Percentiles rank a stretch among this genome's conserved stretches.
Conservation (phyloP, 1,284 basidiomycete genomes). For the Thelephora terrestris region DNA sequence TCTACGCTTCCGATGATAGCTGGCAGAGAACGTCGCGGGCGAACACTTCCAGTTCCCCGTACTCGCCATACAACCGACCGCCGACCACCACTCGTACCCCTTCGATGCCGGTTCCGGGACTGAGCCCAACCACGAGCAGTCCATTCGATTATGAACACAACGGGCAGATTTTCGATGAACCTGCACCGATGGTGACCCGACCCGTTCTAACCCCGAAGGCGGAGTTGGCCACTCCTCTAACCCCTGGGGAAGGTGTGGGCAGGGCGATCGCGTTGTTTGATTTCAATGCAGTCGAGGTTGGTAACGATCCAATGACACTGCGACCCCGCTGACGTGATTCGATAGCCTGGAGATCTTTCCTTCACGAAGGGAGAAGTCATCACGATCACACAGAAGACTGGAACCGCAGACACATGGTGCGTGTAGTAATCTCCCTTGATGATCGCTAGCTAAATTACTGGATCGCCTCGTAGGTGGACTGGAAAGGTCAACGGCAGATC, state of each 20-base stretch:
- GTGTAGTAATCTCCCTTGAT: slow-evolving; percentile 10
- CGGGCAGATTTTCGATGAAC: neutral
- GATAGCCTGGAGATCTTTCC: slow-evolving; percentile 70
- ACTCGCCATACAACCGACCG: neutral
- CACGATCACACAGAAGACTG: slow-evolving; percentile 62
- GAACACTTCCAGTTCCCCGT: neutral
- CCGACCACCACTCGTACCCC: neutral
- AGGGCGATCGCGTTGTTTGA: slow-evolving; percentile 75
- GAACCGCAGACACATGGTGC: slow-evolving; percentile 73
- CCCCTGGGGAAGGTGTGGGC: slow-evolving; percentile 48
- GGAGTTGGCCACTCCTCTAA: slow-evolving; percentile 36
- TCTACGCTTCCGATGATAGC: neutral
- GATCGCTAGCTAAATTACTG: neutral
- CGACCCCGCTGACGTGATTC: neutral
- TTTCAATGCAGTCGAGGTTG: slow-evolving; percentile 63
- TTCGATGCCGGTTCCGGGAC: neutral
- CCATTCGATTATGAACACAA: neutral
- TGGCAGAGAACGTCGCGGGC: neutral
- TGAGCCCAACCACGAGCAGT: neutral
- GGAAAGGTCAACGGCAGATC: slow-evolving; percentile 32
- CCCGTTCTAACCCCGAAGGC: slow-evolving; percentile 31
- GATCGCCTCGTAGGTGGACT: slow-evolving; percentile 51
- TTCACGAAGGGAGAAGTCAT: slow-evolving; percentile 83
- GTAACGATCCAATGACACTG: slow-evolving; percentile 8
- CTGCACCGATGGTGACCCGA: no score